Conservation (phyloP, 2,329 filamentous ascomycete species). For the Cordyceps farinosa region DNA sequence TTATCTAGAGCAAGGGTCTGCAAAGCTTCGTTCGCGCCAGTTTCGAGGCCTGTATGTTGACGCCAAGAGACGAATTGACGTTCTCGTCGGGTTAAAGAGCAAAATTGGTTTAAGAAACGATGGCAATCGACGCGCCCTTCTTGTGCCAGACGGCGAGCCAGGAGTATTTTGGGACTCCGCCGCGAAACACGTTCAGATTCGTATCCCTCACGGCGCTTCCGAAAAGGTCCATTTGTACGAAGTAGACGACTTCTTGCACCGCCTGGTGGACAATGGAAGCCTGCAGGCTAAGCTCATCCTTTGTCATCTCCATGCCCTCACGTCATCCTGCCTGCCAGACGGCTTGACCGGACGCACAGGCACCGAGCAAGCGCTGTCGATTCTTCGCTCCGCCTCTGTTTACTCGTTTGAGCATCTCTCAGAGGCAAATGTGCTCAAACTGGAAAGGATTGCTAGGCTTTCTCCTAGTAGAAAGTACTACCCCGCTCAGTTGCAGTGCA, state of each 20-base stretch:
- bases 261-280: constrained; percentile 46
- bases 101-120: neutral
- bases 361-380: constrained; percentile 48
- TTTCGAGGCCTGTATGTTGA: constrained; percentile 13
- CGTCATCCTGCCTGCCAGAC: constrained; percentile 48
- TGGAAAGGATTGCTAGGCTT: neutral
- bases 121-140: neutral
- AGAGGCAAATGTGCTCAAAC: neutral
- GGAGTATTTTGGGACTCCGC: neutral
- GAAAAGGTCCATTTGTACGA: constrained; percentile 6
- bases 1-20: neutral
- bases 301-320: constrained; percentile 50
- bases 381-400: constrained; percentile 45
- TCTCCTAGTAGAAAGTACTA: constrained; percentile 1
- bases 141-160: constrained; percentile 8
- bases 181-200: neutral
- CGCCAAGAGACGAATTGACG: neutral
- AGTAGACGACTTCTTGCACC: neutral
- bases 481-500: neutral
- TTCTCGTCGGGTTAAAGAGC: constrained; percentile 1
- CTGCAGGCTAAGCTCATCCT: constrained; percentile 49
- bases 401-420: constrained; percentile 32
- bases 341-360: constrained; percentile 46
- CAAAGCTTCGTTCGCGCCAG: constrained; percentile 1
- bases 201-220: neutral